Evolutionary conservation across 2,329 filamentous ascomycete species (phyloP).

Genomic region (Alternaria sp.): DNA sequence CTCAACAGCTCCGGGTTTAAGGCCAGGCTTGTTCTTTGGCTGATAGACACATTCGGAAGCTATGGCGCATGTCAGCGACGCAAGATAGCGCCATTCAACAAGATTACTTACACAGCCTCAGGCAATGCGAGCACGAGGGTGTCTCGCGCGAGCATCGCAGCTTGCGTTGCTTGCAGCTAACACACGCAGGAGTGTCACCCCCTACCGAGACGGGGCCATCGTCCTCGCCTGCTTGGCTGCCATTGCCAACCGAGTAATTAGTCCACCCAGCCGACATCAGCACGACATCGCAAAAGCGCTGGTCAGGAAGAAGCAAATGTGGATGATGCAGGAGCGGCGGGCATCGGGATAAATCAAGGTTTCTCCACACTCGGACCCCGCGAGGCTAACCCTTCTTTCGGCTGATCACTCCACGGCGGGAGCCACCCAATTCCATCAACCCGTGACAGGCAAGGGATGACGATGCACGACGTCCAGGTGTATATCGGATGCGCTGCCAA

Average conservation of each 20-base stretch:
- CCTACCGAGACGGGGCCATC: constrained; percentile 34
- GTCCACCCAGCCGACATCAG: constrained; percentile 45
- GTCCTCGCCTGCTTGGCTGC: constrained; percentile 35
- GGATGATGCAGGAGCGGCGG: constrained; percentile 35
- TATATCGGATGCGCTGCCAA: neutral
- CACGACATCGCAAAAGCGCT: constrained; percentile 30
- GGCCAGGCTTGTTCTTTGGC: constrained; percentile 45
- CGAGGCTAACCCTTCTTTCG: constrained; percentile 30
- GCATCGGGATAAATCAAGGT: constrained; percentile 36
- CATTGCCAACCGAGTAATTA: constrained; percentile 41
- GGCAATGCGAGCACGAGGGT: constrained; percentile 44
- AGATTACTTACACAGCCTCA: constrained; percentile 39
- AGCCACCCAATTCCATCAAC: neutral
- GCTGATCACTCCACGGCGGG: constrained; percentile 20
- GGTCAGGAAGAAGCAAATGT: constrained; percentile 26
- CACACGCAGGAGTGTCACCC: constrained; percentile 43
- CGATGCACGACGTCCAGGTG: neutral
- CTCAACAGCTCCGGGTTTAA: constrained; percentile 46
- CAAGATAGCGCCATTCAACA: neutral
- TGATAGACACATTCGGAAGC: constrained; percentile 42
- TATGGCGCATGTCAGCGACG: constrained; percentile 23
- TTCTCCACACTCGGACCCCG: constrained; percentile 34
- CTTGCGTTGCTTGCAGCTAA: constrained; percentile 45
- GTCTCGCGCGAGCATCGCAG: constrained; percentile 42
- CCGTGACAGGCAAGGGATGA: neutral